Evolutionary conservation across 2,329 filamentous ascomycete genomes (phyloP), one percentile per base, ranked within the genome.

Genomic region (Penicillium brevicompactum): DNA sequence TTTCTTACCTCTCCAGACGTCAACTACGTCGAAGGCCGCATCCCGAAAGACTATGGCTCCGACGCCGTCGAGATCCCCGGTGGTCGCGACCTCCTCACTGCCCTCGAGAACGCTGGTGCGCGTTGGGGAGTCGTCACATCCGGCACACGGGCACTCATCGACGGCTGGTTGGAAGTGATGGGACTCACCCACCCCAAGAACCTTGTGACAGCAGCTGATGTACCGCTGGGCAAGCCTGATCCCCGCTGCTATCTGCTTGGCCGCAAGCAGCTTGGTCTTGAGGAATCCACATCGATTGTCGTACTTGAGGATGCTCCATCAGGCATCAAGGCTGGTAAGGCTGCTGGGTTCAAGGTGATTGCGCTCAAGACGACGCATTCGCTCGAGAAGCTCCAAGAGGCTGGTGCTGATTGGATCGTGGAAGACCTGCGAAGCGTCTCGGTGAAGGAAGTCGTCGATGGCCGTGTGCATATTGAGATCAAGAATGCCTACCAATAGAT

Each of bases 301-400:
- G 92, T 97, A 46, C 77, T 96, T 37, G 92, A 97, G 76, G 92
- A 97, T 76, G 90, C 90, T 53, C 92, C 92, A 5, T 90, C 91
- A 7, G 92, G 92, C 5, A 90, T 96, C 68, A 81, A 78, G 61
- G 86, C 92, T 27, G 92, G 92, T 46, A 95, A 92, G 76, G 90
- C 85, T 1, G 92, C 92, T 9, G 92, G 91, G 2, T 96, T 89
- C 78, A 87, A 84, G 69, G 92, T 96, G 11, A 76, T 96, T 44
- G 92, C 87, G n/a, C 77, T 97, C 51, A 85, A 89, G 52, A 96
- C 92, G 51, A 95, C 90, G 68, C 92, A 96, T 76, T 85, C 83
- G 24, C 78, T 87, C 44, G 84, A 86, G 64, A 84, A 92, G 76
- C 82, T 96, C 47, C 76, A 81, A 57, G 84, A 82, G 45, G 91